Percentiles rank a stretch among this genome's conserved stretches.
phyloP scores from a whole-genome alignment of 106 monocot species.

The Cymbidium sinense region DNA sequence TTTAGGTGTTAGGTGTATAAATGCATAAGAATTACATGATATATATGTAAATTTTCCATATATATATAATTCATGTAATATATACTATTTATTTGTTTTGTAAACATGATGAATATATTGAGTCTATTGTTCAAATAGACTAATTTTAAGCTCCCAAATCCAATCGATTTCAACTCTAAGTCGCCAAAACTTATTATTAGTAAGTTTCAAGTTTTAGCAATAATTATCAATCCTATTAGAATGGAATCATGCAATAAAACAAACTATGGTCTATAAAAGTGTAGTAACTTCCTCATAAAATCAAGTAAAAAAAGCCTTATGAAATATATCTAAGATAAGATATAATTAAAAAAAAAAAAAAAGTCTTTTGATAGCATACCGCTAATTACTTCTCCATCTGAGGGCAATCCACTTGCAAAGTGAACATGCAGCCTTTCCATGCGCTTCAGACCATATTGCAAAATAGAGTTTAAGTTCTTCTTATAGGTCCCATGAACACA shows the following conservation, averaged over 20 bases:
- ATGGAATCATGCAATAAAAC: background rate
- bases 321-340: background rate
- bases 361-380: conserved; percentile 35
- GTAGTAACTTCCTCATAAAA: background rate
- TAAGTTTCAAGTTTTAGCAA: background rate
- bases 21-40: no score
- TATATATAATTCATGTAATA: no score
- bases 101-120: background rate
- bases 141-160: background rate
- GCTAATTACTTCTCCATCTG: conserved; percentile 83
- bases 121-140: background rate
- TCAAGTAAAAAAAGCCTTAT: background rate
- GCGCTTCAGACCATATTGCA: conserved; percentile 81
- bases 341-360: background rate
- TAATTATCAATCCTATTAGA: background rate
- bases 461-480: conserved; percentile 80
- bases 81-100: no score
- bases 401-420: conserved; percentile 84
- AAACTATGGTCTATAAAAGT: background rate
- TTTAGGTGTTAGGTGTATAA: no score
- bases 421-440: conserved; percentile 92
- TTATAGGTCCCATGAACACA: conserved; percentile 97
- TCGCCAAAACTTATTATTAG: background rate
- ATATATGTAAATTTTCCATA: no score
- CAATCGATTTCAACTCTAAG: background rate